These are phyloP conservation scores for Clarireedia monteithiana DNA, from an alignment of 2,329 filamentous ascomycete genomes.

Conservation along the genomic window DNA sequence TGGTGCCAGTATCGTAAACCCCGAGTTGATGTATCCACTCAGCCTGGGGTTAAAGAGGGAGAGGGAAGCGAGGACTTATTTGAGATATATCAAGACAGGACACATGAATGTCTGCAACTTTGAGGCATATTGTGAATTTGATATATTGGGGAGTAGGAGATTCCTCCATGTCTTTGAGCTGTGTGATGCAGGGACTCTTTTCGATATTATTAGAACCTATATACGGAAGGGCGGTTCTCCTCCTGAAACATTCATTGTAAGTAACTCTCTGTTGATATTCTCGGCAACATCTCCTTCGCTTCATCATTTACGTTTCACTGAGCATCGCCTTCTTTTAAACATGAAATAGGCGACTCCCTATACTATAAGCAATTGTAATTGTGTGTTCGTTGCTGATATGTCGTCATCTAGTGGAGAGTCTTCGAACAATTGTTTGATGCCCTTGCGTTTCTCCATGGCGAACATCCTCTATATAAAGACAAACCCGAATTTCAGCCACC, in stretches of 20 bases:
- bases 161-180: not conserved
- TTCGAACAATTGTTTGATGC: conserved; percentile 1
- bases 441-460: conserved; percentile 2
- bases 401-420: conserved; percentile 1
- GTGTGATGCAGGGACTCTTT: not conserved
- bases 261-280: not conserved
- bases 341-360: too few relatives aligned
- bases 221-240: not conserved
- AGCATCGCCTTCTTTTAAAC: too few relatives aligned
- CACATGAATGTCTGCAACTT: not conserved
- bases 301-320: too few relatives aligned
- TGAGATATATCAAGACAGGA: not conserved
- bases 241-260: not conserved
- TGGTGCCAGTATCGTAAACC: not conserved
- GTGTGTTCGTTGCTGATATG: too few relatives aligned
- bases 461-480: conserved; percentile 2
- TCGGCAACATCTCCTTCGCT: not conserved
- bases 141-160: not conserved
- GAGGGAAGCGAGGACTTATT: not conserved
- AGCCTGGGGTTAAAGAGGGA: not conserved
- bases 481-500: not conserved
- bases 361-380: too few relatives aligned
- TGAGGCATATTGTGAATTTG: not conserved
- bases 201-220: not conserved
- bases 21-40: not conserved